Conservation (phyloP, 306 rosid genomes). For the Quillaja saponaria region DNA sequence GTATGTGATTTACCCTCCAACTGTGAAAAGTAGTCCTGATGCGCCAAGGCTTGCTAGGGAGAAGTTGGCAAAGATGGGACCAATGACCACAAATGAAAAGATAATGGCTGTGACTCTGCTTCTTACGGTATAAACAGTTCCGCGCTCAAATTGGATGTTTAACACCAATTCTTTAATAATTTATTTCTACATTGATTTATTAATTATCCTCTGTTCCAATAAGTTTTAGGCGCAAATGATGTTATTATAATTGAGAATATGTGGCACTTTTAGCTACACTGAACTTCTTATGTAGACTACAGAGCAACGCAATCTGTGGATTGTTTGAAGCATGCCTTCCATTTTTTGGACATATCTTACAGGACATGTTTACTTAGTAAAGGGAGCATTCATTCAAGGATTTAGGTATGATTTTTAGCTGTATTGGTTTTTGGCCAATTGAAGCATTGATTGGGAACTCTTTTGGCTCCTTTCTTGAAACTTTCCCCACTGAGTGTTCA, state of each 20-base stretch:
- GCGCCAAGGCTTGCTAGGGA: slow-evolving; percentile 93
- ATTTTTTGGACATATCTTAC: slow-evolving; percentile 4
- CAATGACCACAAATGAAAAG: slow-evolving; percentile 74
- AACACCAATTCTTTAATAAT: neutral
- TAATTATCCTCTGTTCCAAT: no score
- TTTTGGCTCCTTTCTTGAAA: no score
- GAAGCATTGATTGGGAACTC: no score
- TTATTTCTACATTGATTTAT: no score
- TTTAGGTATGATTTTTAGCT: neutral
- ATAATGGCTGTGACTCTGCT: slow-evolving; percentile 86
- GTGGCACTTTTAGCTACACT: neutral
- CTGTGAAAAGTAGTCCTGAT: slow-evolving; percentile 82
- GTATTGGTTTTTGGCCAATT: slow-evolving; percentile 3
- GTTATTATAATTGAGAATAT: neutral
- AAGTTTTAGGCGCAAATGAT: neutral
- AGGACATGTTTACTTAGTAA: slow-evolving; percentile 6
- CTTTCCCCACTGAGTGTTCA: no score
- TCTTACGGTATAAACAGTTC: slow-evolving; percentile 61
- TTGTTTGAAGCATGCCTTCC: slow-evolving; percentile 2
- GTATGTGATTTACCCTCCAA: slow-evolving; percentile 83
- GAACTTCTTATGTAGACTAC: neutral
- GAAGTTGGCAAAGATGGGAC: slow-evolving; percentile 87
- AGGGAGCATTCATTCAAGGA: neutral
- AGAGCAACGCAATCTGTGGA: slow-evolving; percentile 2
- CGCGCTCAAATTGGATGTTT: no score